A percentile compares a stretch with the other conserved stretches of the same genome.
These are phyloP conservation scores for Beta macrorhiza DNA, from an alignment of 179 eudicot genomes.

Conservation along the genomic window DNA sequence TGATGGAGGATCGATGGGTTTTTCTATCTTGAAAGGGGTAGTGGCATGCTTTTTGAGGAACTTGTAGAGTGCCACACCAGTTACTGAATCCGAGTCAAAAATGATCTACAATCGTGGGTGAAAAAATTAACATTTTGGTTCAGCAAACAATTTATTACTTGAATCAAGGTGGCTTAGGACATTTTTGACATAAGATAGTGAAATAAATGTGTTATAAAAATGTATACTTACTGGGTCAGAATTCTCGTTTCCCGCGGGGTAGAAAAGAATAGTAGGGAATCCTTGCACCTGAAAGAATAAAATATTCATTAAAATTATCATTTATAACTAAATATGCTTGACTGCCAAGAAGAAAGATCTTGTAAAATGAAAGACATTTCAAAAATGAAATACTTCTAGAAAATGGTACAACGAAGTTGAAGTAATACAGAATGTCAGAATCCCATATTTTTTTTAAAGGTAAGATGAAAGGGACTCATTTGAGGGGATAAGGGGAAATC, in stretches of 20 bases:
- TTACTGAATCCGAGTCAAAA: conserved; percentile 44
- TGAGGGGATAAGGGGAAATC: too few relatives aligned
- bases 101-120: conserved; percentile 42
- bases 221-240: conserved; percentile 63
- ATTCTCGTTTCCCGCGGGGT: conserved; percentile 84
- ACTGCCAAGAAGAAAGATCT: too few relatives aligned
- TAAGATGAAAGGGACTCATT: too few relatives aligned
- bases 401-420: too few relatives aligned
- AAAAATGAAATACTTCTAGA: too few relatives aligned
- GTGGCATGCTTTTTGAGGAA: conserved; percentile 76
- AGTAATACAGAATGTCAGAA: too few relatives aligned
- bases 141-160: too few relatives aligned
- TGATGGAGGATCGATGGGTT: conserved; percentile 33
- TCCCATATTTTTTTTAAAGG: too few relatives aligned
- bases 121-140: too few relatives aligned
- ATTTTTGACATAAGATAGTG: neutral
- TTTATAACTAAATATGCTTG: neutral
- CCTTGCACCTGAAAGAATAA: conserved; percentile 46
- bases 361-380: too few relatives aligned
- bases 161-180: too few relatives aligned
- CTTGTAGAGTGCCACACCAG: conserved; percentile 63
- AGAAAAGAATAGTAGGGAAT: conserved; percentile 77
- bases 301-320: neutral
- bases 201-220: neutral
- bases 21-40: conserved; percentile 60